A percentile compares a stretch with the other conserved stretches of the same genome.
These are phyloP conservation scores for Trypanosoma congolense DNA, from an alignment of 208 protist genomes.

Conservation along the genomic window DNA sequence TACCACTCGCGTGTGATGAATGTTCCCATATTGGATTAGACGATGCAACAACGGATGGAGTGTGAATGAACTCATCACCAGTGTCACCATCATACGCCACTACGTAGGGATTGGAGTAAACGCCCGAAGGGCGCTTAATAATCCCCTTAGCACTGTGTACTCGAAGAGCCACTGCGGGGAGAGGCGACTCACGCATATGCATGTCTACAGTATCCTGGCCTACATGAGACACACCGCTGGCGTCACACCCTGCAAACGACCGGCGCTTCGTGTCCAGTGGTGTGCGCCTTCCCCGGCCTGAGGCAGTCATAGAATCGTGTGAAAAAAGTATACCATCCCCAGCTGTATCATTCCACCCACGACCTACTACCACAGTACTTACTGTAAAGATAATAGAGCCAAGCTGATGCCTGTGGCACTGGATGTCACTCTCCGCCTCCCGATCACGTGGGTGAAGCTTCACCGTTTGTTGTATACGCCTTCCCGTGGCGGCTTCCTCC, in stretches of 20 bases:
- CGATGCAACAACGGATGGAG: slow-evolving; percentile 4
- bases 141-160: slow-evolving; percentile 12
- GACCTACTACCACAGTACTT: slow-evolving; percentile 2
- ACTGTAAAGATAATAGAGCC: slow-evolving; percentile 12
- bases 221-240: background rate
- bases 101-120: slow-evolving; percentile 14
- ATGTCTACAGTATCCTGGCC: background rate
- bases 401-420: slow-evolving; percentile 1
- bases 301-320: background rate
- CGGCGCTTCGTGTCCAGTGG: background rate
- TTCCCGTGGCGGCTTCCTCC: background rate
- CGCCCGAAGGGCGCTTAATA: slow-evolving; percentile 2
- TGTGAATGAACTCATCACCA: slow-evolving; percentile 16
- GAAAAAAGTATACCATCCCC: background rate
- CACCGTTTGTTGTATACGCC: background rate
- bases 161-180: background rate
- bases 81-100: slow-evolving; percentile 7
- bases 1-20: background rate
- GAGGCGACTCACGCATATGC: background rate
- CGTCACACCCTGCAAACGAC: background rate
- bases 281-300: no score
- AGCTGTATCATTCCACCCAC: background rate
- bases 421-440: slow-evolving; percentile 18
- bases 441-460: slow-evolving; percentile 15
- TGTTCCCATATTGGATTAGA: slow-evolving; percentile 15